Conservation (phyloP, 2,329 filamentous ascomycete genomes). For the Raffaelea ambrosiae region DNA sequence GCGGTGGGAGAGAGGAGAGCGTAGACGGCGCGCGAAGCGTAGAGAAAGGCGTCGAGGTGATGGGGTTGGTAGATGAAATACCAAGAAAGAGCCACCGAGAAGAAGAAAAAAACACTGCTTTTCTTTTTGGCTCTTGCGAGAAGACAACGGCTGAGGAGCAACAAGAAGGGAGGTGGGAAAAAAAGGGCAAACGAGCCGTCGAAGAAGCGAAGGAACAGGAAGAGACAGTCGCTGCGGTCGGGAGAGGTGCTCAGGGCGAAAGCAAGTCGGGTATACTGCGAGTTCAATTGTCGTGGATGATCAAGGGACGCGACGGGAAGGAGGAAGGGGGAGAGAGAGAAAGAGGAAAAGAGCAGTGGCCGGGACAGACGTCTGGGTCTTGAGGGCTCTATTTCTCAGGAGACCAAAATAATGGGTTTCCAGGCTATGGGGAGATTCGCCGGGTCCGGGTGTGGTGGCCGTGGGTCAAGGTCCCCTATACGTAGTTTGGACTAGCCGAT, state of each 20-base stretch:
- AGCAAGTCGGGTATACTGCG: too few species aligned
- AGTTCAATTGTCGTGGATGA: too few species aligned
- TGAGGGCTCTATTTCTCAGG: slow-evolving; percentile 7
- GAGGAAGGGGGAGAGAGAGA: slow-evolving; percentile 1
- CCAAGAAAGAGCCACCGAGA: background rate
- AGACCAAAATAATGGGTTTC: slow-evolving; percentile 9
- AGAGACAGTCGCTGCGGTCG: background rate
- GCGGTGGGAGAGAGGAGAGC: background rate
- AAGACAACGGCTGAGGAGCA: background rate
- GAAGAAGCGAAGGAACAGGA: background rate
- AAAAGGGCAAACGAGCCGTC: background rate
- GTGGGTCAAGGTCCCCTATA: slow-evolving; percentile 10
- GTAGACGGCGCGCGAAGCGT: background rate
- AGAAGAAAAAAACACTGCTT: background rate
- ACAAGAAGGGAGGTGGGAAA: background rate
- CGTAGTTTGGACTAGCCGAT: slow-evolving; percentile 14
- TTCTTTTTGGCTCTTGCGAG: background rate
- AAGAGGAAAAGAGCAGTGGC: slow-evolving; percentile 3
- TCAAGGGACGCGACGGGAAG: background rate
- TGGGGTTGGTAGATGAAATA: background rate
- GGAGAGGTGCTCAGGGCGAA: too few species aligned
- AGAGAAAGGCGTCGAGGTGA: background rate
- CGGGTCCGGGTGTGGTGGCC: slow-evolving; percentile 12
- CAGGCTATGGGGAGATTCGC: slow-evolving; percentile 13
- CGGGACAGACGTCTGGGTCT: background rate